Percentiles rank a stretch among this genome's conserved stretches.
phyloP scores from a whole-genome alignment of 352 stramenopile species.

The Salisapilia sapeloensis region DNA sequence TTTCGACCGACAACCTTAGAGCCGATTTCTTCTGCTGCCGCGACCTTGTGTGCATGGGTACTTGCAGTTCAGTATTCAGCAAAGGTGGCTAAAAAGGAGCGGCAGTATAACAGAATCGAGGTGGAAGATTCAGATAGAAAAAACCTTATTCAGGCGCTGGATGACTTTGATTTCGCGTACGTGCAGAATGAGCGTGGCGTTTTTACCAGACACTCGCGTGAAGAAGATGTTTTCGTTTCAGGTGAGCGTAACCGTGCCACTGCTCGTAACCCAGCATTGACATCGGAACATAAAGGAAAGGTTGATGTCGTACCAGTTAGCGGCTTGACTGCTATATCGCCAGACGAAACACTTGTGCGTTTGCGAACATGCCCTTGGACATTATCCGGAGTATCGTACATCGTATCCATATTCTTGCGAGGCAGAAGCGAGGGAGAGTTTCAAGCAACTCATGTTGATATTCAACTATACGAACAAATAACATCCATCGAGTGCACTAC shows the following conservation, averaged over 20 bases:
- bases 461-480: slow-evolving; percentile 69
- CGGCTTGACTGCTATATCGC: slow-evolving; percentile 1
- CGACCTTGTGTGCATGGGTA: slow-evolving; percentile 48
- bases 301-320: not conserved
- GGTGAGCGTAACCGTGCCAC: too few species aligned
- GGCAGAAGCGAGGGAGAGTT: slow-evolving; percentile 7
- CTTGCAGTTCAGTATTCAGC: slow-evolving; percentile 17
- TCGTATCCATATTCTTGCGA: slow-evolving; percentile 65
- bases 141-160: too few species aligned
- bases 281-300: slow-evolving; percentile 4
- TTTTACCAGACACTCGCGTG: too few species aligned
- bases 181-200: too few species aligned
- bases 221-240: too few species aligned
- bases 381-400: slow-evolving; percentile 46
- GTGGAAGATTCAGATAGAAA: too few species aligned
- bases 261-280: too few species aligned
- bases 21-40: slow-evolving; percentile 26
- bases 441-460: slow-evolving; percentile 17
- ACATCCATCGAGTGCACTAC: slow-evolving; percentile 60
- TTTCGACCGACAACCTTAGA: slow-evolving; percentile 45
- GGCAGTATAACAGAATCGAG: too few species aligned
- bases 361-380: slow-evolving; percentile 51
- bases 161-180: too few species aligned
- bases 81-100: too few species aligned
- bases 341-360: slow-evolving; percentile 6